Conservation (phyloP, 768 basidiomycete genomes). For the Tricholoma matsutake region DNA sequence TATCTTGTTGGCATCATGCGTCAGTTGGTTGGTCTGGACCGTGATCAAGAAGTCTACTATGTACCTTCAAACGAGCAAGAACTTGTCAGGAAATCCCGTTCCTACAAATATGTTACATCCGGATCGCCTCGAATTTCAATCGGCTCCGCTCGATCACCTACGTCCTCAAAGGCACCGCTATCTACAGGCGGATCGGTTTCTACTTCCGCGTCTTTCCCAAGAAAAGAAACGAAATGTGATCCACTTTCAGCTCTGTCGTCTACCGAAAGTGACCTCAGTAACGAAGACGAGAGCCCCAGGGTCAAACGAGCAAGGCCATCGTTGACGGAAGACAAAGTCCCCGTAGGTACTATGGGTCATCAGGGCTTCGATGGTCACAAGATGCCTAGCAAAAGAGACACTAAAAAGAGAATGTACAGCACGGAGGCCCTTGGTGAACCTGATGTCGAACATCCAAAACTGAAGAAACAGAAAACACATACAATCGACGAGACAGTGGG, state of each 20-base stretch:
- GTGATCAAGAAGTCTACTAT: conserved; percentile 66
- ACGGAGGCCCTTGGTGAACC: conserved; percentile 22
- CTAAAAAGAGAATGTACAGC: conserved; percentile 32
- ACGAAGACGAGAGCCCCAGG: conserved; percentile 24
- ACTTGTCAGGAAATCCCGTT: conserved; percentile 13
- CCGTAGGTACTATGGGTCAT: conserved; percentile 2
- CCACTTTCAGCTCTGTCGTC: conserved; percentile 22
- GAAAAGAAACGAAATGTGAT: conserved; percentile 16
- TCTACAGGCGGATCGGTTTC: conserved; percentile 30
- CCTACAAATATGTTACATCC: conserved; percentile 17
- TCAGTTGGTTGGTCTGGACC: conserved; percentile 62
- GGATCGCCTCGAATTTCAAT: conserved; percentile 25
- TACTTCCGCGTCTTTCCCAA: conserved; percentile 24
- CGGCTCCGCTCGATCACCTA: conserved; percentile 20
- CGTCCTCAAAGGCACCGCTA: conserved; percentile 22
- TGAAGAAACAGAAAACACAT: conserved; percentile 33
- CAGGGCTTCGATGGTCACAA: conserved; percentile 1
- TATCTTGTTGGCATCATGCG: conserved; percentile 56
- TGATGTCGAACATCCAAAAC: conserved; percentile 28
- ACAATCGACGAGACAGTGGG: background rate
- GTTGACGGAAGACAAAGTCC: conserved; percentile 19
- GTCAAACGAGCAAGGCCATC: conserved; percentile 25
- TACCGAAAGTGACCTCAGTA: conserved; percentile 25
- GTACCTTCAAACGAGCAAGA: conserved; percentile 51
- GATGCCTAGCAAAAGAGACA: conserved; percentile 1